These are phyloP conservation scores for Russula vinacea DNA, from an alignment of 768 basidiomycete genomes.

Conservation along the genomic window DNA sequence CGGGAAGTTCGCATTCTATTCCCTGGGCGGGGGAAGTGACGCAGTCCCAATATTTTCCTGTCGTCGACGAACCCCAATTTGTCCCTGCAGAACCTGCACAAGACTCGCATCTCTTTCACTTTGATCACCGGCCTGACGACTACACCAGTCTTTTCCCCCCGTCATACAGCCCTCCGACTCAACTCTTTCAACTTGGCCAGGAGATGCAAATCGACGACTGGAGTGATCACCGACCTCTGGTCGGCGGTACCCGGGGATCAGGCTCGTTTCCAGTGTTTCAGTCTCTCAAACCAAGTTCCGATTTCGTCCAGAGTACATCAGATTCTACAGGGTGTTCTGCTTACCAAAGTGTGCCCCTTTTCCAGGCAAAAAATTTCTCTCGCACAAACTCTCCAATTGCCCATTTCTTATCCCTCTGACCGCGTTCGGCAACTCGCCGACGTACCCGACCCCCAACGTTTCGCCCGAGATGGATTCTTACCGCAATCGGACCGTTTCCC, in stretches of 20 bases:
- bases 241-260: background rate
- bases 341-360: background rate
- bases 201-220: background rate
- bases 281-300: slow-evolving; percentile 5
- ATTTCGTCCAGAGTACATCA: background rate
- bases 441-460: background rate
- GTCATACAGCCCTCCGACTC: background rate
- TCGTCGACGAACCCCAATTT: background rate
- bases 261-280: background rate
- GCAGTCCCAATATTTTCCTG: background rate
- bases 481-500: background rate
- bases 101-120: background rate
- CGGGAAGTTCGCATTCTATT: background rate
- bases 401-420: background rate
- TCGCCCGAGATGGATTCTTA: background rate
- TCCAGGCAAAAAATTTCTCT: background rate
- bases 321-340: background rate
- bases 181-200: background rate
- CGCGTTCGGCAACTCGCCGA: background rate
- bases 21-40: background rate
- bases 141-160: background rate
- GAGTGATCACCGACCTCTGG: background rate
- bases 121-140: background rate
- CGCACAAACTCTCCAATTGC: background rate
- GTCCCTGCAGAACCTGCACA: background rate